These are phyloP conservation scores for Penicillium arizonense DNA, from an alignment of 495 filamentous ascomycete genomes.

Conservation along the genomic window DNA sequence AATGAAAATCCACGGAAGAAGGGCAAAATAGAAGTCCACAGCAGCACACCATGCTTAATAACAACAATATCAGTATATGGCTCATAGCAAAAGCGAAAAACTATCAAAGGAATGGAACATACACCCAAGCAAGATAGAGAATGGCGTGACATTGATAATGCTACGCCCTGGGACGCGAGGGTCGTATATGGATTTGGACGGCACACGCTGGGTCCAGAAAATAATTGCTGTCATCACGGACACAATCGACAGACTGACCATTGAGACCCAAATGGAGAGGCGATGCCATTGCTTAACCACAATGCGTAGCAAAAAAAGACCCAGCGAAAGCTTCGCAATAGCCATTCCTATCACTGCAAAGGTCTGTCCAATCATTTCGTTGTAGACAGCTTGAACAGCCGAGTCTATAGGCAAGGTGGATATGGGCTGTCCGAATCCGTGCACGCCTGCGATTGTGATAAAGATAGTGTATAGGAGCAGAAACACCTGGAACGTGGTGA, in stretches of 20 bases:
- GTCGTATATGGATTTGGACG: conserved; percentile 16
- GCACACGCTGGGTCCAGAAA: conserved; percentile 16
- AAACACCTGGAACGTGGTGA: conserved; percentile 10
- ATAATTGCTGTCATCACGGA: conserved; percentile 15
- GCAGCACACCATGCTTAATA: conserved; percentile 21
- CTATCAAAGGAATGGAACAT: neutral
- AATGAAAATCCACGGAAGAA: conserved; percentile 24
- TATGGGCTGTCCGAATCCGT: conserved; percentile 20
- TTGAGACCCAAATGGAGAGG: conserved; percentile 18
- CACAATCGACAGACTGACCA: conserved; percentile 13
- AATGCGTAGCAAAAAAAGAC: conserved; percentile 20
- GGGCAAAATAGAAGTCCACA: conserved; percentile 23
- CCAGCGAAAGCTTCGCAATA: conserved; percentile 22
- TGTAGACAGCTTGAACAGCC: conserved; percentile 18
- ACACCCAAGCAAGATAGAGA: conserved; percentile 19
- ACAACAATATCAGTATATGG: neutral
- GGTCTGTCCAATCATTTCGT: conserved; percentile 20
- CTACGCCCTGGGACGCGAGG: conserved; percentile 14
- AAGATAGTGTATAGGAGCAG: conserved; percentile 19
- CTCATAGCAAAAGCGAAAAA: neutral
- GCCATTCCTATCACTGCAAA: conserved; percentile 23
- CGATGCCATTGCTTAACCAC: conserved; percentile 23
- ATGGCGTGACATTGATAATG: conserved; percentile 11
- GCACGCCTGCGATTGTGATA: conserved; percentile 10
- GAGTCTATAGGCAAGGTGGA: conserved; percentile 6